These are phyloP conservation scores for Diaporthe amygdali DNA, from an alignment of 2,329 filamentous ascomycete species.

Conservation along the genomic window DNA sequence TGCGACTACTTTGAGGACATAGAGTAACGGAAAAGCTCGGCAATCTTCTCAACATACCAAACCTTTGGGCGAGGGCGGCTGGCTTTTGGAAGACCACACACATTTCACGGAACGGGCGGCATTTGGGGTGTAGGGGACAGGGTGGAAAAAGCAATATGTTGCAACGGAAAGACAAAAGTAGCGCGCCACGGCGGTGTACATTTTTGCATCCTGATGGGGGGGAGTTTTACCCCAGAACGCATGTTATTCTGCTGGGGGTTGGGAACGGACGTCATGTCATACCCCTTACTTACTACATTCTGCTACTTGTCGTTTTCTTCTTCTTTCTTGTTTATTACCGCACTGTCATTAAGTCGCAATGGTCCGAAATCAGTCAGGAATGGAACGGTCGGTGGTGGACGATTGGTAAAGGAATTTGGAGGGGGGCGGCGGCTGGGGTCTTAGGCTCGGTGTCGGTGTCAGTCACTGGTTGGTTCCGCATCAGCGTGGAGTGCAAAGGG, in stretches of 20 bases:
- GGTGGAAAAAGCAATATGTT: slow-evolving; percentile 22
- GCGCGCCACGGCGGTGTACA: slow-evolving; percentile 20
- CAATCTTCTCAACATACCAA: slow-evolving; percentile 24
- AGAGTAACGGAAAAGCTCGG: slow-evolving; percentile 19
- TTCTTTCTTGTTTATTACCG: slow-evolving; percentile 18
- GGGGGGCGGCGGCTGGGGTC: background rate
- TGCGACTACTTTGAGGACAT: slow-evolving; percentile 23
- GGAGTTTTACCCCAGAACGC: slow-evolving; percentile 14
- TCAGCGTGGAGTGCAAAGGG: slow-evolving; percentile 20
- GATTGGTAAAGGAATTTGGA: slow-evolving; percentile 15
- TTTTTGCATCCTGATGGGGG: slow-evolving; percentile 16
- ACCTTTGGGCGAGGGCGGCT: slow-evolving; percentile 18
- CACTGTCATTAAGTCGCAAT: slow-evolving; percentile 16
- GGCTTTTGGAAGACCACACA: slow-evolving; percentile 25
- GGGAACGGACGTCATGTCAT: slow-evolving; percentile 17
- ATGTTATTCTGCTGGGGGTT: slow-evolving; percentile 11
- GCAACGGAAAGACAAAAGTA: slow-evolving; percentile 26
- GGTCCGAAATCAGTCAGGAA: slow-evolving; percentile 7
- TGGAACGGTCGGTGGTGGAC: slow-evolving; percentile 7
- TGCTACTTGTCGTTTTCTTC: slow-evolving; percentile 13
- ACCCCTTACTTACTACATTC: slow-evolving; percentile 23
- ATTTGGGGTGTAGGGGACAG: slow-evolving; percentile 22
- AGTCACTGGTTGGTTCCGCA: slow-evolving; percentile 20
- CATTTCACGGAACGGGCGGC: slow-evolving; percentile 21
- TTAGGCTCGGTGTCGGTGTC: slow-evolving; percentile 20